Evolutionary conservation across 2,329 filamentous ascomycete species (phyloP).

Genomic region (Aureobasidium mangrovei): DNA sequence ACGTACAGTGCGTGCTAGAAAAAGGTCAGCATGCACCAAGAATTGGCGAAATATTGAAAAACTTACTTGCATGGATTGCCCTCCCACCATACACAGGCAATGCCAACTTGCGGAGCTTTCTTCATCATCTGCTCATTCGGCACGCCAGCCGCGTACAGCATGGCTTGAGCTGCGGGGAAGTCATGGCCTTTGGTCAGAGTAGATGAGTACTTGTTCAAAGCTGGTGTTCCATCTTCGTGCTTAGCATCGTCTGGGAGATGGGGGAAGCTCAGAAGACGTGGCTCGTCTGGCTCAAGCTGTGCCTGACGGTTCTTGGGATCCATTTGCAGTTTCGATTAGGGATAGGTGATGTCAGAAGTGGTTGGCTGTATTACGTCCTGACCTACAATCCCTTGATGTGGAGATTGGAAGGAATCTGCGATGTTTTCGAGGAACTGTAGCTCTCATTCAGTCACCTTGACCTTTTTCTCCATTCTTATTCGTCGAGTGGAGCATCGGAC

Average conservation of each 20-base stretch:
- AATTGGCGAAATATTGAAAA: too few relatives aligned
- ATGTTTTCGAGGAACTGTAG: not conserved
- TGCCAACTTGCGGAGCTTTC: constrained; percentile 79
- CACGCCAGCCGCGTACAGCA: constrained; percentile 90
- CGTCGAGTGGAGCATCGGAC: constrained; percentile 5
- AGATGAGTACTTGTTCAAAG: constrained; percentile 78
- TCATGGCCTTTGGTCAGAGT: constrained; percentile 77
- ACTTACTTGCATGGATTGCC: constrained; percentile 90
- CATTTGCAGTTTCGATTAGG: constrained; percentile 20
- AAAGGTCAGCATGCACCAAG: not conserved
- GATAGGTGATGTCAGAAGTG: not conserved
- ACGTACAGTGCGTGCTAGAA: constrained; percentile 44
- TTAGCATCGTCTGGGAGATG: constrained; percentile 42
- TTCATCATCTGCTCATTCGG: constrained; percentile 79
- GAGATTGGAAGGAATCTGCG: not conserved
- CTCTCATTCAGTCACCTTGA: not conserved
- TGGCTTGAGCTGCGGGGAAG: constrained; percentile 86
- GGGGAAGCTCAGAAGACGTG: constrained; percentile 50
- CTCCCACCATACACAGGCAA: constrained; percentile 94
- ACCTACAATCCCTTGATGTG: too few relatives aligned
- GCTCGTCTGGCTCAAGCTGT: constrained; percentile 33
- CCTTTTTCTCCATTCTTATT: constrained; percentile 4
- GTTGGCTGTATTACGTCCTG: too few relatives aligned
- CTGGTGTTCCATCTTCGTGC: constrained; percentile 46
- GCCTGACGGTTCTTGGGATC: constrained; percentile 29